Evolutionary conservation across 148 eudicot genomes (phyloP).

Genomic region (Fagopyrum esculentum): DNA sequence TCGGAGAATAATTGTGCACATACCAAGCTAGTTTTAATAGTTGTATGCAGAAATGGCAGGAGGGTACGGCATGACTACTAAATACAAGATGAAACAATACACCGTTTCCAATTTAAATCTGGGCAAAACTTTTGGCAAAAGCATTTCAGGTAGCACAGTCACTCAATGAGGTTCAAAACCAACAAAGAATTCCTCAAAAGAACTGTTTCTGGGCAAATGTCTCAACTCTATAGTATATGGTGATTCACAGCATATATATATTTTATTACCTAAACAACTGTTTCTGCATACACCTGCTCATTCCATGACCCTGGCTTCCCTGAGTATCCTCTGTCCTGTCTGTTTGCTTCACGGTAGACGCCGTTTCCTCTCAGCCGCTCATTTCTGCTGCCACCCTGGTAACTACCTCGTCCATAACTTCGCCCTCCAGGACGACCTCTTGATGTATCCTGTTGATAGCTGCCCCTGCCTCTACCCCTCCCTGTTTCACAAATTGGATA

Average conservation of each 20-base stretch:
- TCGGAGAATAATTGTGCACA: too few relatives aligned
- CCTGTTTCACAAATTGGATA: not conserved
- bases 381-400: not conserved
- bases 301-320: not conserved
- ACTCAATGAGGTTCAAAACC: too few relatives aligned
- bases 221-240: not conserved
- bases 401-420: not conserved
- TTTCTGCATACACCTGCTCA: not conserved
- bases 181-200: too few relatives aligned
- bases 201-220: too few relatives aligned
- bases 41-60: too few relatives aligned
- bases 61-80: too few relatives aligned
- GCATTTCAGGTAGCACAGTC: too few relatives aligned
- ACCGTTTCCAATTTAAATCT: too few relatives aligned
- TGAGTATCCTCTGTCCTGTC: not conserved
- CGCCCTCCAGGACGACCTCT: not conserved
- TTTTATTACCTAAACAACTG: not conserved
- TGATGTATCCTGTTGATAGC: not conserved
- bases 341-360: not conserved
- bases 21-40: too few relatives aligned
- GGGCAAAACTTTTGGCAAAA: too few relatives aligned
- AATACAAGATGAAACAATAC: too few relatives aligned
- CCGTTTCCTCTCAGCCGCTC: not conserved
- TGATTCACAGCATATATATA: too few relatives aligned
- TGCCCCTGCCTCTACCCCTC: constrained; percentile 4